Evolutionary conservation across 257 asterid genomes (phyloP).

Genomic region (Nicotiana sylvestris): DNA sequence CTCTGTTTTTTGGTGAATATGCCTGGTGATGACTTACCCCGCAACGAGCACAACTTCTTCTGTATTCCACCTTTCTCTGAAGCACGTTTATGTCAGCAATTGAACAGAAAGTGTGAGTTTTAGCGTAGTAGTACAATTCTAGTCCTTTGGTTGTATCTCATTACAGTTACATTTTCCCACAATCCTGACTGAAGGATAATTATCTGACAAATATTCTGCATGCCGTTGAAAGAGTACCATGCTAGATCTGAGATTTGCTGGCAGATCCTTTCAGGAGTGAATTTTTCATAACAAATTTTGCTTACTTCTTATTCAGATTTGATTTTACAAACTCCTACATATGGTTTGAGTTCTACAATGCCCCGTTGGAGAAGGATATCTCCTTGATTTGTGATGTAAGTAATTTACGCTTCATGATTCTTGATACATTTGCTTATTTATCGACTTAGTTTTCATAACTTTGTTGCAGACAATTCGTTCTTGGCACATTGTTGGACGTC

Average conservation of each 20-base stretch:
- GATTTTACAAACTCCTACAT: conserved; percentile 75
- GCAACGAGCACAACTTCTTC: neutral
- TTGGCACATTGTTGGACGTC: conserved; percentile 96
- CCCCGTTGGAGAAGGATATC: conserved; percentile 74
- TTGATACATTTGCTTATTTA: conserved; percentile 7
- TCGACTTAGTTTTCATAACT: conserved; percentile 17
- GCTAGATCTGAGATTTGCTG: neutral
- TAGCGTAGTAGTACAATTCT: neutral
- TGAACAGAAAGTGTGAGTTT: neutral
- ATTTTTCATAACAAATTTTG: neutral
- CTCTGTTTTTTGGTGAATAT: neutral
- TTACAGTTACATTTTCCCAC: neutral
- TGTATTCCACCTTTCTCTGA: neutral
- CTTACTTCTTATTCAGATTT: conserved; percentile 40
- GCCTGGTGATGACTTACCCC: neutral
- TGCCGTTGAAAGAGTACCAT: neutral
- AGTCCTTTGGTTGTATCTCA: neutral
- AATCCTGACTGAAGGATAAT: neutral
- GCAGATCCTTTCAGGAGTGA: neutral
- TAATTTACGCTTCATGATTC: conserved; percentile 14
- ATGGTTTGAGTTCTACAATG: conserved; percentile 91
- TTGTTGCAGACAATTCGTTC: conserved; percentile 69
- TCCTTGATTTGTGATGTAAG: conserved; percentile 80
- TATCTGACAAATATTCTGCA: neutral
- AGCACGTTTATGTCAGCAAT: neutral